Conservation (phyloP, 805 yeast species). For the Kuraishia capsulata region DNA sequence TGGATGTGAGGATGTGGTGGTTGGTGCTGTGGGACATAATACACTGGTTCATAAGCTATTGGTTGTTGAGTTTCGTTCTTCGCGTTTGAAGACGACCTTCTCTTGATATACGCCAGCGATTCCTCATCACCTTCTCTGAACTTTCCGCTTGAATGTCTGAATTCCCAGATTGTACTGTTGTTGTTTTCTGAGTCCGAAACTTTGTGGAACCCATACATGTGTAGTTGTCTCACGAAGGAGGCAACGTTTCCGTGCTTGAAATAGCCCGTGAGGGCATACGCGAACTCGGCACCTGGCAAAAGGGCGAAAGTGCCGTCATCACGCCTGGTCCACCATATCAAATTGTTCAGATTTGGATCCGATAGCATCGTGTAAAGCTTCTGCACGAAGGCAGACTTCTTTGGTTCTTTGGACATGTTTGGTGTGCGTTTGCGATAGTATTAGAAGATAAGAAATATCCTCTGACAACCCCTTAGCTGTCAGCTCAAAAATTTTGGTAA, state of each 20-base stretch:
- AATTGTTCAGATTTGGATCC: constrained; percentile 39
- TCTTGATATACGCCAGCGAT: constrained; percentile 33
- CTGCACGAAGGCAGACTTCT: constrained; percentile 55
- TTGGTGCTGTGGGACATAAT: constrained; percentile 7
- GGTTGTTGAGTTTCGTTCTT: constrained; percentile 1
- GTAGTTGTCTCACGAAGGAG: constrained; percentile 86
- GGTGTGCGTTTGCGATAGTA: too few relatives aligned
- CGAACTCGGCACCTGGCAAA: constrained; percentile 57
- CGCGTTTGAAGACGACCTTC: constrained; percentile 33
- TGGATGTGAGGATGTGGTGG: constrained; percentile 5
- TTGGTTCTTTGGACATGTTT: constrained; percentile 10
- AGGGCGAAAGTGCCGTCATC: constrained; percentile 48
- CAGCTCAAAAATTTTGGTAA: too few relatives aligned
- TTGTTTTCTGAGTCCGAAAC: constrained; percentile 33
- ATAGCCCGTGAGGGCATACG: constrained; percentile 53
- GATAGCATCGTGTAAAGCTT: constrained; percentile 56
- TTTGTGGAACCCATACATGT: constrained; percentile 95
- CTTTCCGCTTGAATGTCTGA: constrained; percentile 41
- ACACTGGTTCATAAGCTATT: not conserved
- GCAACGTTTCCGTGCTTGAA: constrained; percentile 94
- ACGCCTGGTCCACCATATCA: constrained; percentile 58
- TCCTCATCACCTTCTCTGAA: constrained; percentile 39
- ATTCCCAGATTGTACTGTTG: constrained; percentile 38
- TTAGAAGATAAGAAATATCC: too few relatives aligned
- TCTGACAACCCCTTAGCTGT: too few relatives aligned